Evolutionary conservation across 768 basidiomycete genomes (phyloP), one percentile per base, ranked within the genome.

Genomic region (Pleurotus citrinopileatus): DNA sequence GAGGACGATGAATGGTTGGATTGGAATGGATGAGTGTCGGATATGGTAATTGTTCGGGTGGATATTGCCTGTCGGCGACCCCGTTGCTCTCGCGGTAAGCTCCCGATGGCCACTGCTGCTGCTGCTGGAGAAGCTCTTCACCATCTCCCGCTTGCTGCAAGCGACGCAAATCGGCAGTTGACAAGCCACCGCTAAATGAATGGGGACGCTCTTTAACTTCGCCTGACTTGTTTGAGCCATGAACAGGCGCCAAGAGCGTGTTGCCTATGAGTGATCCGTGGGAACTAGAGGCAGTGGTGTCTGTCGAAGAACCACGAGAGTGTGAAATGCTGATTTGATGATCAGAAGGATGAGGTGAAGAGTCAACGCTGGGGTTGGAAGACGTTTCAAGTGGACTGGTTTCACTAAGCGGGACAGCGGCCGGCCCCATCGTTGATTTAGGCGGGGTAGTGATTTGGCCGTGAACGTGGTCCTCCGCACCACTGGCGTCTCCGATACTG

Each of bases 241-340:
- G 75, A 55, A 75, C 40, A n/a, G 55, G 75, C 28, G 73, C 77
- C 53, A 84, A 75, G 61, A 87, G 70, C 26, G 79, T 79, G 65
- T 83, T 83, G 61, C 81, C 81, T 55, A 73, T 64, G 15, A 61
- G 70, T 47, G 84, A 83, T 54, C 79, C 79, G 56, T 81, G 86
- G 53, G 82, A 81, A 63, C 74, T 76, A 3, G 82, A 83, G 45
- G 77, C 74, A 25, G 84, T 78, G 27, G 85, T 86, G 69, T 91
- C 89, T 58, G 86, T 83, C n/a, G 90, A 91, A 23, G 89, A 90
- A 50, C 86, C 90, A 52, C 89, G 83, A 58, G 89, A 91, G 68
- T 91, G 89, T 58, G 86, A 84, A 25, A 81, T 76, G 51, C 71
- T 77, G 61, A 84, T 82, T 56, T 80, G 79, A 67, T 86, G 84